Evolutionary conservation across 495 filamentous ascomycete genomes (phyloP).

Genomic region (Trichoderma parareesei): DNA sequence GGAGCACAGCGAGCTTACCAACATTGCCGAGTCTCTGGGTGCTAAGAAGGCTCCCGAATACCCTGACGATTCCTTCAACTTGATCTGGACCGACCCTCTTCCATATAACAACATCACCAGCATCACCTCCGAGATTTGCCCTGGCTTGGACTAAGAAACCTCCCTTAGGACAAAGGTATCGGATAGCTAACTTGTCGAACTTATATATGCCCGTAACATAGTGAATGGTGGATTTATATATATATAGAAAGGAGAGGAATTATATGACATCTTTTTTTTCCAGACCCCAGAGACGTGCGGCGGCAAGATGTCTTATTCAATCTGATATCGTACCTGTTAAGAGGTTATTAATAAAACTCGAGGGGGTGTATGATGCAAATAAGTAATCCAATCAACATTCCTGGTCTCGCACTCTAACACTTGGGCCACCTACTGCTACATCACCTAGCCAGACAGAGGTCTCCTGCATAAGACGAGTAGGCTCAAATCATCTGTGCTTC

Average conservation of each 20-base stretch:
- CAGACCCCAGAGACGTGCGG: too few relatives aligned
- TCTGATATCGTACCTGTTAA: too few relatives aligned
- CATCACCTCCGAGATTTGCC: conserved; percentile 33
- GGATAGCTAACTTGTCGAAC: neutral
- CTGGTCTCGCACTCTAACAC: too few relatives aligned
- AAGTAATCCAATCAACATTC: too few relatives aligned
- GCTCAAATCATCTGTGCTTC: too few relatives aligned
- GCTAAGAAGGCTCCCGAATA: conserved; percentile 24
- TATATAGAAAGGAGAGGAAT: neutral
- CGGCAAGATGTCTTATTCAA: too few relatives aligned
- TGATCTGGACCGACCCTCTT: conserved; percentile 42
- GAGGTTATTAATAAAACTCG: too few relatives aligned
- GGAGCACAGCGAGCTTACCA: conserved; percentile 43
- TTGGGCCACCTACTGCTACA: too few relatives aligned
- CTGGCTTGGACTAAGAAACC: conserved; percentile 29
- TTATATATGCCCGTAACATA: too few relatives aligned
- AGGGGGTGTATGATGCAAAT: too few relatives aligned
- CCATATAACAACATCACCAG: conserved; percentile 33
- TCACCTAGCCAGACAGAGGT: too few relatives aligned
- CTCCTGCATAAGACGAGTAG: too few relatives aligned
- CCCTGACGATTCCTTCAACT: conserved; percentile 29
- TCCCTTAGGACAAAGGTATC: neutral
- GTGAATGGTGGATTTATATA: neutral
- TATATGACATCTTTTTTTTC: neutral
- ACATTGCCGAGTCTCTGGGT: conserved; percentile 38